phyloP scores from a whole-genome alignment of 163 green algal genomes.

The Scenedesmus sp. region DNA sequence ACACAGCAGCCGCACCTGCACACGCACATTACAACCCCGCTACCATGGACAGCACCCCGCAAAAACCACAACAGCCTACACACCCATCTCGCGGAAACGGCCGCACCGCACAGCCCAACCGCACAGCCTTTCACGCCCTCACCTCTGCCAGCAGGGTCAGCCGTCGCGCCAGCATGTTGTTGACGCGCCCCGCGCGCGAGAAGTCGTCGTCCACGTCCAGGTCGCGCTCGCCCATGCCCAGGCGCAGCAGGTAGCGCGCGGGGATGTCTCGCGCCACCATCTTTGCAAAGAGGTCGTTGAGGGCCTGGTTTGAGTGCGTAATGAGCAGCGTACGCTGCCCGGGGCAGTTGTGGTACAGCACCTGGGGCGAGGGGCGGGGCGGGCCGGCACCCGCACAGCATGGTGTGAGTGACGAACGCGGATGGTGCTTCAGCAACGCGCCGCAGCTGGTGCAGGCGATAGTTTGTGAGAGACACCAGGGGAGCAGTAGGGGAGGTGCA shows the following conservation, averaged over 20 bases:
- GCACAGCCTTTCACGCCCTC: too few relatives aligned
- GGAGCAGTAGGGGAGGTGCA: too few relatives aligned
- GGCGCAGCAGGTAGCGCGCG: constrained; percentile 94
- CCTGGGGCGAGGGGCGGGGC: too few relatives aligned
- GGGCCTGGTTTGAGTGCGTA: constrained; percentile 97
- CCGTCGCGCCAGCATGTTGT: constrained; percentile 62
- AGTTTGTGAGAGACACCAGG: too few relatives aligned
- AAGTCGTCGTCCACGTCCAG: constrained; percentile 95
- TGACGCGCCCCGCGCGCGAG: constrained; percentile 89
- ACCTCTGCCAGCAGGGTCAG: constrained; percentile 94
- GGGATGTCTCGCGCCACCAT: constrained; percentile 95
- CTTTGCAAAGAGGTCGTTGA: constrained; percentile 98
- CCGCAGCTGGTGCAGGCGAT: too few relatives aligned
- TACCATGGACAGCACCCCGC: too few relatives aligned
- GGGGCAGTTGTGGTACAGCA: constrained; percentile 97
- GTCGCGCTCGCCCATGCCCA: constrained; percentile 97
- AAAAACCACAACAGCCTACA: background rate
- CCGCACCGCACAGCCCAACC: background rate
- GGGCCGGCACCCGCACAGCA: too few relatives aligned
- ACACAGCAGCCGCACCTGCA: too few relatives aligned
- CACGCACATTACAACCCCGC: too few relatives aligned
- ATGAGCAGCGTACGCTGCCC: constrained; percentile 95
- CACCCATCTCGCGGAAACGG: background rate
- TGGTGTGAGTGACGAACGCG: too few relatives aligned
- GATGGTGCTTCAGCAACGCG: too few relatives aligned